Percentiles rank a stretch among this genome's conserved stretches.
Evolutionary conservation across 768 basidiomycete genomes (phyloP).

Genomic region (Hypholoma sublateritium): DNA sequence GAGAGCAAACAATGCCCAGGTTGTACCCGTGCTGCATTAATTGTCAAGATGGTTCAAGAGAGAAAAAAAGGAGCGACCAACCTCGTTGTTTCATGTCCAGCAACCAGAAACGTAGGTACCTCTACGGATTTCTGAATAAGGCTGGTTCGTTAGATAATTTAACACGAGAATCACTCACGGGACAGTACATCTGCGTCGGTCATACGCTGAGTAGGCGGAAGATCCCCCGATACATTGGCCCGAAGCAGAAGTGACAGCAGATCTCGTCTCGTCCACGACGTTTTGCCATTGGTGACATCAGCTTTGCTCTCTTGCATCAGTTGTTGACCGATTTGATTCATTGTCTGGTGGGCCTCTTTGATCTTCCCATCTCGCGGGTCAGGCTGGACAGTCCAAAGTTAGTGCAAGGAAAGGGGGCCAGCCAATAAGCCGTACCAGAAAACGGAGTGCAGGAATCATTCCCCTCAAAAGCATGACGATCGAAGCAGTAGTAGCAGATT

Average conservation of each 20-base stretch:
- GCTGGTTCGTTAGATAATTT: neutral
- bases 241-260: slow-evolving; percentile 58
- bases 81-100: slow-evolving; percentile 63
- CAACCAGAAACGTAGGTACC: slow-evolving; percentile 60
- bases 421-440: slow-evolving; percentile 29
- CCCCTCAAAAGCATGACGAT: slow-evolving; percentile 30
- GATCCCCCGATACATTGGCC: slow-evolving; percentile 64
- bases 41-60: neutral
- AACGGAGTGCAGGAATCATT: slow-evolving; percentile 35
- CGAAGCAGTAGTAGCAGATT: slow-evolving; percentile 37
- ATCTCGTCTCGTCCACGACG: slow-evolving; percentile 43
- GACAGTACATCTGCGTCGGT: slow-evolving; percentile 62
- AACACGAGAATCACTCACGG: slow-evolving; percentile 33
- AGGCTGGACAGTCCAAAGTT: slow-evolving; percentile 21
- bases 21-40: slow-evolving; percentile 37
- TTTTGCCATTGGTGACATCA: slow-evolving; percentile 22
- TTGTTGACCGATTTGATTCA: slow-evolving; percentile 48
- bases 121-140: slow-evolving; percentile 31
- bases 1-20: slow-evolving; percentile 63
- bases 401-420: no score
- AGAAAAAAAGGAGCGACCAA: slow-evolving; percentile 7
- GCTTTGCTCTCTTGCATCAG: slow-evolving; percentile 52
- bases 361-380: slow-evolving; percentile 27
- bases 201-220: slow-evolving; percentile 53
- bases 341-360: slow-evolving; percentile 35